Conservation (phyloP, 2,329 filamentous ascomycete genomes). For the Pseudopyricularia cyperi region DNA sequence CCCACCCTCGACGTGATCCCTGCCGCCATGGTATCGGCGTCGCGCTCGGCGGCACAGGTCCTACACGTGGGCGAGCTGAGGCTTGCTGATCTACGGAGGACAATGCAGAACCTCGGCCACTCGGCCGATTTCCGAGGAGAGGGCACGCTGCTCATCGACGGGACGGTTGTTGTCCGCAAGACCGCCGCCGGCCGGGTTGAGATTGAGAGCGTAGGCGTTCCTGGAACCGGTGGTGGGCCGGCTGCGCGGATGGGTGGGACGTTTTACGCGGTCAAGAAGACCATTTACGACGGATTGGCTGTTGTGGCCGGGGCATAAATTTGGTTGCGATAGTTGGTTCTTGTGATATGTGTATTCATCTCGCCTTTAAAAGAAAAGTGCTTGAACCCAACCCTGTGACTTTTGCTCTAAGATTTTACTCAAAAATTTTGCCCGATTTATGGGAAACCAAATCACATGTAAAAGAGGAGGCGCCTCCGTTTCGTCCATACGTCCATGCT, state of each 20-base stretch:
- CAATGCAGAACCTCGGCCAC: slow-evolving; percentile 73
- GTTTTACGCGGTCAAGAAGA: slow-evolving; percentile 77
- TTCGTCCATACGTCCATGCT: no score
- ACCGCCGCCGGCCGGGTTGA: slow-evolving; percentile 77
- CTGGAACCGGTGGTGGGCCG: slow-evolving; percentile 22
- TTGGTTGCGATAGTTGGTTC: no score
- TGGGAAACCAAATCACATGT: no score
- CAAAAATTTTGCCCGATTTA: no score
- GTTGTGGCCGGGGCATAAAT: slow-evolving; percentile 64
- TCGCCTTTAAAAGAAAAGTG: no score
- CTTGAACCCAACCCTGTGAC: no score
- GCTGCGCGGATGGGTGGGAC: slow-evolving; percentile 40
- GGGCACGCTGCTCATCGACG: slow-evolving; percentile 81
- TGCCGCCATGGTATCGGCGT: slow-evolving; percentile 52
- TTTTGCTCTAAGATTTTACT: no score
- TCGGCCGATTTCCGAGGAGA: slow-evolving; percentile 87
- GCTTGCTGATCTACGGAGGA: slow-evolving; percentile 72
- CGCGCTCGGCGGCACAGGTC: slow-evolving; percentile 67
- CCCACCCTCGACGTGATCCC: slow-evolving; percentile 43
- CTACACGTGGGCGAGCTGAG: slow-evolving; percentile 90
- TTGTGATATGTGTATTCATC: no score
- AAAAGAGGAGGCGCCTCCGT: no score
- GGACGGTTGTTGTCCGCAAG: slow-evolving; percentile 78
- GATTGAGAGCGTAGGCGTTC: slow-evolving; percentile 62
- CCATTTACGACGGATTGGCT: slow-evolving; percentile 87